phyloP scores from a whole-genome alignment of 2,329 filamentous ascomycete genomes.

The Celoporthe dispersa region DNA sequence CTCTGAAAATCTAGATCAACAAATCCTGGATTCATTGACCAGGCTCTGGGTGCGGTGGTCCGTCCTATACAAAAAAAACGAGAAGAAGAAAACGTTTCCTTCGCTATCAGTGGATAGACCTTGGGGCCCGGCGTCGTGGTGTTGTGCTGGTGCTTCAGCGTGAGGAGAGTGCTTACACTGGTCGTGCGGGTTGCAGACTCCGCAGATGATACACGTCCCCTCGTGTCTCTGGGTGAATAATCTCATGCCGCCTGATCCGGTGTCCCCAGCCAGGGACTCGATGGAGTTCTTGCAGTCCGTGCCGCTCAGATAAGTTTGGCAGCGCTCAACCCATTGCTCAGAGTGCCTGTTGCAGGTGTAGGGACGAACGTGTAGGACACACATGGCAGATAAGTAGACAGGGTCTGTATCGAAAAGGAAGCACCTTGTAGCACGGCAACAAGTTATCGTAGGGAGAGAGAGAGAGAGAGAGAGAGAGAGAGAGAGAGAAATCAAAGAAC shows the following conservation, averaged over 20 bases:
- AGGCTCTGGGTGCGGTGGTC: neutral
- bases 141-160: neutral
- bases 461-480: too few relatives aligned
- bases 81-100: neutral
- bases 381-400: neutral
- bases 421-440: neutral
- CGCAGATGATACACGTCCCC: conserved; percentile 12
- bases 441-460: too few relatives aligned
- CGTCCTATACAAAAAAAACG: too few relatives aligned
- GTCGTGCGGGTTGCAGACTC: conserved; percentile 19
- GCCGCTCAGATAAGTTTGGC: neutral
- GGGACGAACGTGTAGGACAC: conserved; percentile 2
- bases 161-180: conserved; percentile 7
- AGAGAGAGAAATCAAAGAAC: too few relatives aligned
- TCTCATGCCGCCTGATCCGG: conserved; percentile 18
- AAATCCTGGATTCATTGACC: neutral
- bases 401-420: neutral
- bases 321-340: conserved; percentile 9
- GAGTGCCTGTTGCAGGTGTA: conserved; percentile 4
- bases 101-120: neutral
- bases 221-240: conserved; percentile 8
- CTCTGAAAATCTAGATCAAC: neutral
- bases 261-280: conserved; percentile 11
- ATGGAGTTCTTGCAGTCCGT: conserved; percentile 19
- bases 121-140: neutral